Conservation (phyloP, 2,329 filamentous ascomycete species). For the Akanthomyces uredinophilus region DNA sequence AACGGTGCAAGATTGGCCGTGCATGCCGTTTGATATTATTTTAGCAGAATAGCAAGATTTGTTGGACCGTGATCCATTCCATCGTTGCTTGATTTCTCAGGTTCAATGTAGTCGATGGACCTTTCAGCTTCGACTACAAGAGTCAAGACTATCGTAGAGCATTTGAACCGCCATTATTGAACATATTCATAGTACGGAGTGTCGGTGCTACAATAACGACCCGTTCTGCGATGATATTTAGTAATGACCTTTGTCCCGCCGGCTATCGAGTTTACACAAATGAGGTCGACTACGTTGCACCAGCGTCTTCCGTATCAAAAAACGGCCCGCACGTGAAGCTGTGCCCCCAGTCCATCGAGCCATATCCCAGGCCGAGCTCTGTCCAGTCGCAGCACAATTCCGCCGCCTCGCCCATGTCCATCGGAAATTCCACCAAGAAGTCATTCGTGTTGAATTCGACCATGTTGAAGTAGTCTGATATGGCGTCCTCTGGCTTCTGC, state of each 20-base stretch:
- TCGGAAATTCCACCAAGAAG: background rate
- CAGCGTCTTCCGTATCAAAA: background rate
- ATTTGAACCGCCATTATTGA: too few species aligned
- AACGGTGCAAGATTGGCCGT: background rate
- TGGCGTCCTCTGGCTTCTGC: background rate
- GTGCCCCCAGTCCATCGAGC: background rate
- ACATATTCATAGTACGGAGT: too few species aligned
- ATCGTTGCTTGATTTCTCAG: background rate
- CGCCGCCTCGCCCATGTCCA: background rate
- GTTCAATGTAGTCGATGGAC: too few species aligned
- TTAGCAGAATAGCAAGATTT: background rate
- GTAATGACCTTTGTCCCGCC: background rate
- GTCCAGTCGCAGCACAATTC: conserved; percentile 11
- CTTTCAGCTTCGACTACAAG: too few species aligned
- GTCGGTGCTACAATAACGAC: too few species aligned
- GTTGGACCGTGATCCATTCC: background rate
- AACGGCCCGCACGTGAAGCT: conserved; percentile 8
- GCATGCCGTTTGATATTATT: background rate
- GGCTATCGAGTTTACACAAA: background rate
- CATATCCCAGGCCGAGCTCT: conserved; percentile 3
- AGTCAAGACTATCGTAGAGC: too few species aligned
- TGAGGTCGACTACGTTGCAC: background rate
- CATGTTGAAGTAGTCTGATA: background rate
- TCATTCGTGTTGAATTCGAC: conserved; percentile 11
- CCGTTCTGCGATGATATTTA: background rate